These are phyloP conservation scores for Trametes polyzona DNA, from an alignment of 1,284 basidiomycete genomes.

Conservation along the genomic window DNA sequence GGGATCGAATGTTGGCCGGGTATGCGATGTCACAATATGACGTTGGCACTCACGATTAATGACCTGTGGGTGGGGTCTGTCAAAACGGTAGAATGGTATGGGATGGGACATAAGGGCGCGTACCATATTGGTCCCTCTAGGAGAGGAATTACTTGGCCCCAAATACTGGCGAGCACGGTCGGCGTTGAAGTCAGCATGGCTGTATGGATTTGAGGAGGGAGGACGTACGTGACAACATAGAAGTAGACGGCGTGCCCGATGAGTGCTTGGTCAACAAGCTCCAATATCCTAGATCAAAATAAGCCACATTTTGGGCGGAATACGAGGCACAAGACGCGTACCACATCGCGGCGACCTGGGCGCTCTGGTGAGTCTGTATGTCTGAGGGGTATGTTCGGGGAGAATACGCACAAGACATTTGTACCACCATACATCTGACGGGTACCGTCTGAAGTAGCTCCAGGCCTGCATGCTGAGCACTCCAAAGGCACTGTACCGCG, in stretches of 20 bases:
- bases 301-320: background rate
- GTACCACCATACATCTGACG: slow-evolving; percentile 55
- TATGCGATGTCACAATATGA: background rate
- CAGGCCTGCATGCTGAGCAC: slow-evolving; percentile 55
- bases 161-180: slow-evolving; percentile 47
- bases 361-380: too few species aligned
- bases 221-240: slow-evolving; percentile 41
- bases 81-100: background rate
- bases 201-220: background rate
- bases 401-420: slow-evolving; percentile 53
- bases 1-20: background rate
- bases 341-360: slow-evolving; percentile 52
- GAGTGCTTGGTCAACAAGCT: slow-evolving; percentile 56
- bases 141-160: slow-evolving; percentile 45
- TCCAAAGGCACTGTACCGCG: slow-evolving; percentile 54
- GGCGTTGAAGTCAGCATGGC: background rate
- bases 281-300: slow-evolving; percentile 46
- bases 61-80: slow-evolving; percentile 49
- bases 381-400: background rate
- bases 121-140: slow-evolving; percentile 53
- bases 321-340: slow-evolving; percentile 31
- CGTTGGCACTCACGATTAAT: slow-evolving; percentile 16
- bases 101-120: slow-evolving; percentile 13
- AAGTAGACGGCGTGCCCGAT: slow-evolving; percentile 60
- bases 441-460: slow-evolving; percentile 61